Base-by-base conservation (phyloP, 2,329 filamentous ascomycete species). In the Knoxdaviesia capensis region DNA sequence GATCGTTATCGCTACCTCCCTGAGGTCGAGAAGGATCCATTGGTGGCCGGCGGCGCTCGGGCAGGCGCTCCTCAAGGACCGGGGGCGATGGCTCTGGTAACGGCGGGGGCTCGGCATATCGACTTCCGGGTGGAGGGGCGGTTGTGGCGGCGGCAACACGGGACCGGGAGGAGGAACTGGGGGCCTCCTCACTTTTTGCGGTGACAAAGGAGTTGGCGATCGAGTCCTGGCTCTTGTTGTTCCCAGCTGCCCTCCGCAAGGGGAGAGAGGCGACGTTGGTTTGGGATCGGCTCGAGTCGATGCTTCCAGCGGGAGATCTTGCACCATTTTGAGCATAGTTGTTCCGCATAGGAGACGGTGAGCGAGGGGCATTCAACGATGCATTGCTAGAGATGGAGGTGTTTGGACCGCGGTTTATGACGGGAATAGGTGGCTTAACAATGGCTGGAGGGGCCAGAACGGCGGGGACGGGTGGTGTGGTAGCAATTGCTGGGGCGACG, bases 31-130 rank as follows among this genome's bases (percentile, higher is more conserved):
- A 56, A 6, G 69, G 66, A 45, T 77, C 70, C 73, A 82, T 79
- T 0, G 76, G 74, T 2, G 77, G 77, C 40, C 77, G 62, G 53
- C 68, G 75, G 46, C 77, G 64, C 49, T 80, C 75, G 0, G 77
- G 77, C 1, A 71, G 65, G 33, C 62, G 63, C 28, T 68, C 59
- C 34, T 66, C 65, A 28, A 47, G 43, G 30, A 47, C 44, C 11
- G 46, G 47, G 20, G 48, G 50, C 30, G 49, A 50, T 7, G 44
- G 34, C 33, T 45, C 41, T 10, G 41, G 44, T 35, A 46, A 33
- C 34, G 46, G 45, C 34, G 47, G 5, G 48, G 50, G 44, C 28
- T 62, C 60, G 6, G 52, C 61, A 45, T 62, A 58, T 43, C 61
- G 55, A 5, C 58, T 59, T 37, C 57, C 54, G 2, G 56, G 54